Evolutionary conservation across 2,329 filamentous ascomycete genomes (phyloP), one percentile per base, ranked within the genome.

Genomic region (Stagonosporopsis vannaccii): DNA sequence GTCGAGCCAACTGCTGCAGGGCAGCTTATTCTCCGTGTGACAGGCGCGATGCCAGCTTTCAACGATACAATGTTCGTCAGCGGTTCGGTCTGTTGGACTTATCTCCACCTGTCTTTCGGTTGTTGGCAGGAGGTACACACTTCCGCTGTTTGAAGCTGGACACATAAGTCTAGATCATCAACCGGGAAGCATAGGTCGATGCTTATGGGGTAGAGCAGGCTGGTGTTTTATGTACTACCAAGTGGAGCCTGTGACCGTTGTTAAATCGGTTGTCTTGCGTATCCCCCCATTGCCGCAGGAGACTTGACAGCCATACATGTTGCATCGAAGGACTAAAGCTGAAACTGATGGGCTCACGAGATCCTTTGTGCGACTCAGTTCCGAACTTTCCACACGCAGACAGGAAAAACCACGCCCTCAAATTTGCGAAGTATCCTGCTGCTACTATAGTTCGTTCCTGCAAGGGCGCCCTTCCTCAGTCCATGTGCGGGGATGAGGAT

Each of bases 381-480:
- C n/a, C 11, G 7, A 13, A 22, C 17, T 12, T 17, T 22, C 45
- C 46, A 36, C 19, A 23, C 7, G 28, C 30, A 28, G 20, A 22
- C 17, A 42, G 15, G 22, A 36, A 22, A 35, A 32, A 15, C 11
- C 12, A n/a, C 19, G 9, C 33, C 19, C 28, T 22, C 26, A 20
- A 9, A 45, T 4, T n/a, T 43, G 30, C 42, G 19, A 5, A 15
- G 17, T 5, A 25, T 20, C 15, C 3, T 47, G 36, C 25, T 32
- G 36, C 22, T 4, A 46, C 26, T 40, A 30, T 37, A 6, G 5
- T 19, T 28, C 19, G 17, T 15, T 11, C 26, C 25, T 39, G 32
- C 23, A 56, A 51, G 53, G 53, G 53, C 30, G 15, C 53, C 53
- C 53, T 50, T 45, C 40, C 23, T 15, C 6, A 45, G 2, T 40